phyloP scores from a whole-genome alignment of 495 filamentous ascomycete species.

The Aeminium ludgeri region DNA sequence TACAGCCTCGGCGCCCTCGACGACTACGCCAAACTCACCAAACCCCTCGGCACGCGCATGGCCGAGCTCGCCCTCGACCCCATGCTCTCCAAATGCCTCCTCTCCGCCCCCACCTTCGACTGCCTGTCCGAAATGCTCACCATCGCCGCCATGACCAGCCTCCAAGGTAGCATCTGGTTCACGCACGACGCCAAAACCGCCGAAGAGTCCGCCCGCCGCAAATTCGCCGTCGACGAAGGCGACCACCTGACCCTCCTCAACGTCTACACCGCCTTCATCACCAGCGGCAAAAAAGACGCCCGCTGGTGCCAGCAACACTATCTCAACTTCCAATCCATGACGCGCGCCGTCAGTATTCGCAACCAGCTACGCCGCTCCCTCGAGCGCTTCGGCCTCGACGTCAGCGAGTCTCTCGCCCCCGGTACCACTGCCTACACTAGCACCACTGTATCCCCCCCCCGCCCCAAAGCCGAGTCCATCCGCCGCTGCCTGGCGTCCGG shows the following conservation, averaged over 20 bases:
- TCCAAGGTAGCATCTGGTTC: conserved; percentile 68
- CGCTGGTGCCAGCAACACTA: conserved; percentile 77
- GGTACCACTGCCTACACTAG: not conserved
- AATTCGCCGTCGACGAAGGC: conserved; percentile 85
- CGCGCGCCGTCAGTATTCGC: conserved; percentile 69
- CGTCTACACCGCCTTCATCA: conserved; percentile 79
- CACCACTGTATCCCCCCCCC: conserved; percentile 14
- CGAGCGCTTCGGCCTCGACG: conserved; percentile 62
- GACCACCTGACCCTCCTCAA: conserved; percentile 92
- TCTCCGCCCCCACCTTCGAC: conserved; percentile 56
- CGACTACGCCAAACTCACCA: conserved; percentile 79
- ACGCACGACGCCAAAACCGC: conserved; percentile 52
- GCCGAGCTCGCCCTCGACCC: conserved; percentile 89
- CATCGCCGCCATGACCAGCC: conserved; percentile 87
- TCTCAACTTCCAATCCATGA: conserved; percentile 71
- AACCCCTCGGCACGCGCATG: conserved; percentile 75
- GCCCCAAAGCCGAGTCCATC: conserved; percentile 51
- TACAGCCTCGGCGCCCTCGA: conserved; percentile 83
- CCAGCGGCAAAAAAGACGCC: conserved; percentile 65
- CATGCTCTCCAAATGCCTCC: conserved; percentile 86
- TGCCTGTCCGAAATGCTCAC: conserved; percentile 76
- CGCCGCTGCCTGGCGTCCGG: conserved; percentile 75
- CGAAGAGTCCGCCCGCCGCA: conserved; percentile 54
- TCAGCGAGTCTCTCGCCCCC: conserved; percentile 38
- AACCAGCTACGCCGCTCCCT: conserved; percentile 75